These are phyloP conservation scores for Neostapfia colusana DNA, from an alignment of 176 grass and related monocot genomes.

Conservation along the genomic window DNA sequence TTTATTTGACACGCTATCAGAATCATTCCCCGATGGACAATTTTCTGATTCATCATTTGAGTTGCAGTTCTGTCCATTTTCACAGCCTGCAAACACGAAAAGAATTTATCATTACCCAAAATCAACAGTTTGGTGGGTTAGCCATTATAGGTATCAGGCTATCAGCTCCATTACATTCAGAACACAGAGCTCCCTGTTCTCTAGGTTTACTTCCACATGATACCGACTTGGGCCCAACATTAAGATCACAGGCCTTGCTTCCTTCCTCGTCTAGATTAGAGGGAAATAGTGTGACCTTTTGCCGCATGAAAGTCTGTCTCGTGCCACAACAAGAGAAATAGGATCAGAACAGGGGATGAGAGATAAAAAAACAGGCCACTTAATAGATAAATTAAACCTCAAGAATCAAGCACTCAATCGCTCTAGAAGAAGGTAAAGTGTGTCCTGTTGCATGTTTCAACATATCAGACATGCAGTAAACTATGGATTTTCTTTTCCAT, in stretches of 20 bases:
- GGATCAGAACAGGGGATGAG: constrained; percentile 33
- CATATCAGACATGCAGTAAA: constrained; percentile 10
- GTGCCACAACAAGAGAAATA: constrained; percentile 53
- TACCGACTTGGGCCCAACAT: constrained; percentile 39
- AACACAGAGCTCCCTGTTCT: constrained; percentile 29
- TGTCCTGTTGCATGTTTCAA: background rate
- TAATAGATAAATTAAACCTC: constrained; percentile 4
- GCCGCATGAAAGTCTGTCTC: constrained; percentile 95
- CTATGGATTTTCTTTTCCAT: background rate
- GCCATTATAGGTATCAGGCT: constrained; percentile 23
- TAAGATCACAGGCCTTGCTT: constrained; percentile 40
- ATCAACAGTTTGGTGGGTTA: constrained; percentile 20
- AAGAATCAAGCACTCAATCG: background rate
- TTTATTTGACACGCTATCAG: constrained; percentile 43
- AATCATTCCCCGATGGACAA: constrained; percentile 30
- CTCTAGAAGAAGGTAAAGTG: background rate
- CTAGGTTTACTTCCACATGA: constrained; percentile 50
- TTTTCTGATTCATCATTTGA: constrained; percentile 45
- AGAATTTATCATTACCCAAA: constrained; percentile 10
- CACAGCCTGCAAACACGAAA: constrained; percentile 44
- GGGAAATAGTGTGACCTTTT: too few species aligned
- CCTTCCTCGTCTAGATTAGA: constrained; percentile 64
- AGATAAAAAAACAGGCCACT: constrained; percentile 11
- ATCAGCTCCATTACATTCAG: constrained; percentile 57
- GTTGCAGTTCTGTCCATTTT: background rate